Base-by-base conservation (phyloP, 2,329 filamentous ascomycete genomes). In the Thelonectria blattea region DNA sequence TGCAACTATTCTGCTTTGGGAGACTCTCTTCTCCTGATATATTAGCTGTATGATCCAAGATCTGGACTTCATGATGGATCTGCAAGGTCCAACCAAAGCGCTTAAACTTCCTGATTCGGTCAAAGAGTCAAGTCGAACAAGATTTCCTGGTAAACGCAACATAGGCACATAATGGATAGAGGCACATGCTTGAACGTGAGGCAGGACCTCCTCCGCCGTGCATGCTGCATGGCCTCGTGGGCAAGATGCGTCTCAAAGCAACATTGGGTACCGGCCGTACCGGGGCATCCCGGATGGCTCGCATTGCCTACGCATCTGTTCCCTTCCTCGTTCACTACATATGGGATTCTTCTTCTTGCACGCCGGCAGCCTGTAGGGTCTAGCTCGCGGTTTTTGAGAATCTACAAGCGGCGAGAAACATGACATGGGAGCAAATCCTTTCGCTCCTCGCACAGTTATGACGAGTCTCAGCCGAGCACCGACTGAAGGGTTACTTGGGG, bases 281-380 rank as follows among this genome's bases (percentile, higher is more conserved):
- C n/a, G 5, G 7, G 6, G 49, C 6, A 14, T n/a, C 4, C 3
- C 3, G 5, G 15, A 43, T 3, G 7, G 3, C 4, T 18, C 18
- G 14, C 3, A 10, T 3, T 50, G 22, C 24, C n/a, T 22, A 1
- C 3, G 12, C 14, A n/a, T 17, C 12, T 10, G 17, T 18, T n/a
- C n/a, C n/a, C n/a, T n/a, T n/a, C n/a, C n/a, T n/a, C n/a, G n/a
- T n/a, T n/a, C n/a, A n/a, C n/a, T n/a, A n/a, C 46, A 50, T 3
- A n/a, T 56, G 0, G 53, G 53, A 17, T 56, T 50, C n/a, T 46
- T 56, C 5, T 56, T 56, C 17, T 56, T 22, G 53, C 46, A 56
- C 24, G 24, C 10, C 7, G 14, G 5, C 18, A 47, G 52, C n/a
- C n/a, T n/a, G n/a, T n/a, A n/a, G 39, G 47, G 47, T n/a, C 27